Evolutionary conservation across 2,329 filamentous ascomycete species (phyloP).

Genomic region (Pyrenophora tritici-repentis): DNA sequence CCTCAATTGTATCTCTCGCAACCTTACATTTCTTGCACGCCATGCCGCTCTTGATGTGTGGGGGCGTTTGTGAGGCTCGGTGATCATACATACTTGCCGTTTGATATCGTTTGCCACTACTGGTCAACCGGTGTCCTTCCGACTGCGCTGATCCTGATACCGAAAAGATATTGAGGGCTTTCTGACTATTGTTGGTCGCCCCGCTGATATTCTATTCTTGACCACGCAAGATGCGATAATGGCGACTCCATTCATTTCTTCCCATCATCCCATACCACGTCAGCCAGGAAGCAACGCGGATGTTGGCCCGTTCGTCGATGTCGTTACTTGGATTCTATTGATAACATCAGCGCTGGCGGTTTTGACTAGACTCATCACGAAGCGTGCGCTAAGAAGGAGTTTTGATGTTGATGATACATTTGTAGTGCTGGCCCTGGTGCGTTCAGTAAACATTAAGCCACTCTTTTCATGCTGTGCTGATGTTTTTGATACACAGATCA

Average conservation of each 20-base stretch:
- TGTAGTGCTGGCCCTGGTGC: slow-evolving; percentile 41
- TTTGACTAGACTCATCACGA: slow-evolving; percentile 41
- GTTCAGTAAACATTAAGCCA: slow-evolving; percentile 2
- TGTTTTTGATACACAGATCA: slow-evolving; percentile 19
- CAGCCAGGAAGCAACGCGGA: slow-evolving; percentile 35
- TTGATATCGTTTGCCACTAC: slow-evolving; percentile 1
- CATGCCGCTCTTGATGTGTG: slow-evolving; percentile 15
- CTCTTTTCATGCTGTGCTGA: slow-evolving; percentile 13
- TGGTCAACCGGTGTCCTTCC: slow-evolving; percentile 2
- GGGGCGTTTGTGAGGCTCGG: background rate
- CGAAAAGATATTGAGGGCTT: background rate
- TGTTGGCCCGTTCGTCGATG: slow-evolving; percentile 43
- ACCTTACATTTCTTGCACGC: slow-evolving; percentile 27
- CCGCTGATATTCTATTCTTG: slow-evolving; percentile 15
- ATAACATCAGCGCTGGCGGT: slow-evolving; percentile 43
- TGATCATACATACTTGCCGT: slow-evolving; percentile 11
- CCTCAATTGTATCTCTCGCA: slow-evolving; percentile 8
- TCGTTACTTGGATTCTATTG: slow-evolving; percentile 43
- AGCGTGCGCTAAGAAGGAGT: slow-evolving; percentile 37
- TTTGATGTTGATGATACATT: slow-evolving; percentile 45
- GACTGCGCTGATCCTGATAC: background rate
- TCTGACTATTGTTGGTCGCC: background rate
- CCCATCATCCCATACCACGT: slow-evolving; percentile 32
- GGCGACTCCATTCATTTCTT: slow-evolving; percentile 23
- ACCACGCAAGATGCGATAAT: slow-evolving; percentile 35